Evolutionary conservation across 129 eudicot genomes (phyloP).

Genomic region (Flaveria ramosissima): DNA sequence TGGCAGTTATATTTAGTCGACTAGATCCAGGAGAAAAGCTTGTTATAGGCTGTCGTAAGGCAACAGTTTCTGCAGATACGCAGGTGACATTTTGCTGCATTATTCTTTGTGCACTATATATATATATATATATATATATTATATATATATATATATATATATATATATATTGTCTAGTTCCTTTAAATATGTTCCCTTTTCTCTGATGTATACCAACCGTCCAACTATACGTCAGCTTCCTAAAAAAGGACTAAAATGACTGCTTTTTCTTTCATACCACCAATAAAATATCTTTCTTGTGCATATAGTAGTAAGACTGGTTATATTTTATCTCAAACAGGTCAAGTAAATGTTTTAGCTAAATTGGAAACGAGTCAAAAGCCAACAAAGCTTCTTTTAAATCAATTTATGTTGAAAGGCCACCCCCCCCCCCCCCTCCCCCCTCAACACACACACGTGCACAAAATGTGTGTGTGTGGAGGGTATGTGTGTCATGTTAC

Average conservation of each 20-base stretch:
- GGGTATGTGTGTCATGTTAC: background rate
- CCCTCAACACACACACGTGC: background rate
- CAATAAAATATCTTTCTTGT: background rate
- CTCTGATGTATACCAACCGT: background rate
- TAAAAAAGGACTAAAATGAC: background rate
- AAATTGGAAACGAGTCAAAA: background rate
- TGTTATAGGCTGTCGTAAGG: conserved; percentile 5
- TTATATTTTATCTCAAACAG: too few species aligned
- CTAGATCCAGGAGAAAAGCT: conserved; percentile 12
- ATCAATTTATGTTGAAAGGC: background rate
- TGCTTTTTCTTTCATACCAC: background rate
- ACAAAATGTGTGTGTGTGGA: too few species aligned
- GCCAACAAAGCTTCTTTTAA: background rate
- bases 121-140: too few species aligned
- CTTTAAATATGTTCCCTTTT: too few species aligned
- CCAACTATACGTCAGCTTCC: background rate
- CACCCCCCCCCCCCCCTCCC: background rate
- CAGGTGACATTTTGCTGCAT: background rate
- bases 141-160: too few species aligned
- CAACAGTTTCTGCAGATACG: background rate
- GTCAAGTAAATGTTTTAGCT: background rate
- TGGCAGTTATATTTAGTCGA: conserved; percentile 3
- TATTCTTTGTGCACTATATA: background rate
- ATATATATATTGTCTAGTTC: too few species aligned
- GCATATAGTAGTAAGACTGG: too few species aligned